These are phyloP conservation scores for Blastobotrys parvus DNA, from an alignment of 805 yeast species.

Conservation along the genomic window DNA sequence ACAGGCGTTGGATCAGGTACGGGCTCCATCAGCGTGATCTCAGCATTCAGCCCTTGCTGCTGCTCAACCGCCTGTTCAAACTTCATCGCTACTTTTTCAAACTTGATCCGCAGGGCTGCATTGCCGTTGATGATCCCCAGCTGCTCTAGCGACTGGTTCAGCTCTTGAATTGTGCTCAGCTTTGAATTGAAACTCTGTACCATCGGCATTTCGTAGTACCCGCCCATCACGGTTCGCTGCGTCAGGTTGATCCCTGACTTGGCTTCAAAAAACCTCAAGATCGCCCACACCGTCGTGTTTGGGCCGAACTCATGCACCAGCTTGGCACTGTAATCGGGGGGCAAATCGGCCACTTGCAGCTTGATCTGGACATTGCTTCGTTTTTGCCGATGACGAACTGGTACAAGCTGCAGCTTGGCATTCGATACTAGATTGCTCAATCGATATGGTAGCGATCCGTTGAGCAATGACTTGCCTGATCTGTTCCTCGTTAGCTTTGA, in stretches of 20 bases:
- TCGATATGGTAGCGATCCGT: constrained; percentile 14
- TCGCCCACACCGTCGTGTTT: constrained; percentile 15
- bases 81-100: constrained; percentile 10
- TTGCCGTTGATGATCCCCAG: constrained; percentile 17
- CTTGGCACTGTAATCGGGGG: constrained; percentile 12
- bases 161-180: constrained; percentile 11
- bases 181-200: constrained; percentile 16
- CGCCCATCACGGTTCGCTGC: constrained; percentile 5
- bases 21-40: neutral
- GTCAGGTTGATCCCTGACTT: constrained; percentile 20
- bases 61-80: constrained; percentile 12
- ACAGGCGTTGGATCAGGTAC: neutral
- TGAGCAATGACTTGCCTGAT: constrained; percentile 8
- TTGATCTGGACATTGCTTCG: constrained; percentile 8
- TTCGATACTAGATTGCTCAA: constrained; percentile 16
- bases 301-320: constrained; percentile 15
- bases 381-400: constrained; percentile 1
- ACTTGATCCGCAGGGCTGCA: constrained; percentile 15
- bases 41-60: constrained; percentile 5
- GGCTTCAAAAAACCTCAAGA: constrained; percentile 18
- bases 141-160: constrained; percentile 10
- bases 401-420: constrained; percentile 18
- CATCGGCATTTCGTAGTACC: constrained; percentile 15
- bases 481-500: constrained; percentile 1
- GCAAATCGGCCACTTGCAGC: constrained; percentile 14